Conservation (phyloP, 768 basidiomycete species). For the Goffeauzyma gilvescens region DNA sequence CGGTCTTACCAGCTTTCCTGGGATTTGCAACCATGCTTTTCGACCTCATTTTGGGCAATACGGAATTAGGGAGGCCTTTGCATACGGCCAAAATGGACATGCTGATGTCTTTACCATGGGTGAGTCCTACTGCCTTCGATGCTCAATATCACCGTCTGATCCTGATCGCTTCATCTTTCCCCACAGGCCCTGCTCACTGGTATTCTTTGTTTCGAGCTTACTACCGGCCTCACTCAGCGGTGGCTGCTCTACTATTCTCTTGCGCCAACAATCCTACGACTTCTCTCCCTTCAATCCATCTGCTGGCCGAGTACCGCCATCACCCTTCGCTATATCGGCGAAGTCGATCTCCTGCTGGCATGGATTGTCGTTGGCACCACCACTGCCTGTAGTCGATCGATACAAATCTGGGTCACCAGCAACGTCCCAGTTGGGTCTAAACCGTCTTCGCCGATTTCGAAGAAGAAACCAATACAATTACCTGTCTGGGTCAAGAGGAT, state of each 20-base stretch:
- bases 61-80: conserved; percentile 11
- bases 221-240: conserved; percentile 69
- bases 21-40: conserved; percentile 1
- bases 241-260: conserved; percentile 85
- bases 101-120: conserved; percentile 24
- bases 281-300: conserved; percentile 80
- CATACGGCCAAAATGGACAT: conserved; percentile 15
- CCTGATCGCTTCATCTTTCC: neutral
- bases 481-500: neutral
- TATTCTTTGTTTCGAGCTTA: conserved; percentile 68
- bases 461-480: neutral
- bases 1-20: conserved; percentile 15
- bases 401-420: conserved; percentile 91
- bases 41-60: conserved; percentile 13
- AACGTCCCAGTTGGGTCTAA: too few relatives aligned
- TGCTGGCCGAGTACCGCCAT: conserved; percentile 89
- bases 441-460: too few relatives aligned
- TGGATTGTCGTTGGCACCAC: conserved; percentile 84
- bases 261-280: conserved; percentile 68
- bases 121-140: conserved; percentile 9
- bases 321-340: conserved; percentile 56
- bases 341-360: conserved; percentile 54
- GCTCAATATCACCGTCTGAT: neutral
- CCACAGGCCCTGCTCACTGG: conserved; percentile 67
- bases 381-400: conserved; percentile 44